Evolutionary conservation across 192 early-diverging fungal genomes (phyloP).

Genomic region (Backusella psychrophila): DNA sequence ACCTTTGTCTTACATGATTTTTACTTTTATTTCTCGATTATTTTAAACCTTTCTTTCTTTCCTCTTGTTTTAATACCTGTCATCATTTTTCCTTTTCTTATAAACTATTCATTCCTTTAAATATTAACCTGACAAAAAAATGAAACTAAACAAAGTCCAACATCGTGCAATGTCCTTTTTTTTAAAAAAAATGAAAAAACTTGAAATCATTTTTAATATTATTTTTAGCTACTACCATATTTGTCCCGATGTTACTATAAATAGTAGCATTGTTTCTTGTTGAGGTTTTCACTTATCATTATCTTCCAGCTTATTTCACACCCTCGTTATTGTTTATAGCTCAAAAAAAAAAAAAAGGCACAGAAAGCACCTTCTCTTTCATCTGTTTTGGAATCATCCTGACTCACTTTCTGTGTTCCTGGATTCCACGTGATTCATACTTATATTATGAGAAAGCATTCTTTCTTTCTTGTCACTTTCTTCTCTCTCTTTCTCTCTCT

Average conservation of each 20-base stretch:
- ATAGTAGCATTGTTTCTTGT: not conserved
- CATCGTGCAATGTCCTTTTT: not conserved
- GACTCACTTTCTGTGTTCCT: conserved; percentile 1
- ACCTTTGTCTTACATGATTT: not conserved
- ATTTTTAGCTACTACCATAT: not conserved
- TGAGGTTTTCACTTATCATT: not conserved
- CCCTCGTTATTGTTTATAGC: not conserved
- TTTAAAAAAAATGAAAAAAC: not conserved
- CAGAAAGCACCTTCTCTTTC: not conserved
- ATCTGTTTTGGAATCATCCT: not conserved
- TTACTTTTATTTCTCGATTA: not conserved
- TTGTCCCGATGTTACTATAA: not conserved
- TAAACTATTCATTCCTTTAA: not conserved
- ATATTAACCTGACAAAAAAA: not conserved
- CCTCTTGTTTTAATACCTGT: not conserved
- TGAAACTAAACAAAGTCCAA: not conserved
- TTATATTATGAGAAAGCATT: not conserved
- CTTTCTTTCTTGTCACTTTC: not conserved
- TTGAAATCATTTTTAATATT: not conserved
- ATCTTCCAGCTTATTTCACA: not conserved
- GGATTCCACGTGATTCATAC: not conserved
- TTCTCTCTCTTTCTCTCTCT: not conserved
- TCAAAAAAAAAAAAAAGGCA: not conserved
- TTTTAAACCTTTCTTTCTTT: not conserved
- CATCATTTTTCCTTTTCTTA: not conserved